Conservation (phyloP, 148 eudicot species). For the Cornus florida region DNA sequence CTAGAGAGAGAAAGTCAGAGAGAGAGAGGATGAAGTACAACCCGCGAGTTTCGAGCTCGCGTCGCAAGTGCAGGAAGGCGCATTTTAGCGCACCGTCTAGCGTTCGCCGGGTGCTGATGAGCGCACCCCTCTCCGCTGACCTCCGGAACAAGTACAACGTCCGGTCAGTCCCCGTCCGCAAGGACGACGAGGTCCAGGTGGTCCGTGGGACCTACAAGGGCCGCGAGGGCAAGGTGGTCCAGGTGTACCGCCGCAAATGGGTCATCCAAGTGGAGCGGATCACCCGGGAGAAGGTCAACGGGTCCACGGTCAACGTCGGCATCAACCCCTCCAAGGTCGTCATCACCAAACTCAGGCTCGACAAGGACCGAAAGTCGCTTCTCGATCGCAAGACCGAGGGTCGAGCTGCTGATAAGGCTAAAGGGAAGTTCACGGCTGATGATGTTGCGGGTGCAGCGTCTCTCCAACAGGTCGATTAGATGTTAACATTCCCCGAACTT, state of each 20-base stretch:
- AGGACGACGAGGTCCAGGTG: constrained; percentile 80
- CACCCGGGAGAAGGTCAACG: constrained; percentile 77
- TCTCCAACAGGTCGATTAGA: constrained; percentile 43
- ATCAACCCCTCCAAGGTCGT: constrained; percentile 65
- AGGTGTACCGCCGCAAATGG: constrained; percentile 76
- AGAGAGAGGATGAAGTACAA: too few relatives aligned
- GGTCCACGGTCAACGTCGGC: constrained; percentile 71
- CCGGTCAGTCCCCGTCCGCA: constrained; percentile 69
- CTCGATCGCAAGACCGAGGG: constrained; percentile 73
- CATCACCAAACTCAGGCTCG: constrained; percentile 61
- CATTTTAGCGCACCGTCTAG: constrained; percentile 73
- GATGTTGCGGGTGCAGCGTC: constrained; percentile 44
- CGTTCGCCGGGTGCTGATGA: constrained; percentile 63
- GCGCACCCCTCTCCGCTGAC: constrained; percentile 64
- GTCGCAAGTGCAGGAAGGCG: constrained; percentile 71
- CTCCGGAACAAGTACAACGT: constrained; percentile 69
- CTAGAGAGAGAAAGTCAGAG: too few relatives aligned
- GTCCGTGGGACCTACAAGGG: constrained; percentile 73
- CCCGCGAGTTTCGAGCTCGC: constrained; percentile 59
- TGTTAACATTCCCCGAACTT: too few relatives aligned
- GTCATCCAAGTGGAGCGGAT: constrained; percentile 75
- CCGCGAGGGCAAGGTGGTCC: constrained; percentile 71
- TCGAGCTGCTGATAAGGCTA: constrained; percentile 61
- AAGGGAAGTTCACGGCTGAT: constrained; percentile 69
- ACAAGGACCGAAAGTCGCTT: constrained; percentile 60